Base-by-base conservation (phyloP, 2,329 filamentous ascomycete genomes). In the Bipolaris victoriae region DNA sequence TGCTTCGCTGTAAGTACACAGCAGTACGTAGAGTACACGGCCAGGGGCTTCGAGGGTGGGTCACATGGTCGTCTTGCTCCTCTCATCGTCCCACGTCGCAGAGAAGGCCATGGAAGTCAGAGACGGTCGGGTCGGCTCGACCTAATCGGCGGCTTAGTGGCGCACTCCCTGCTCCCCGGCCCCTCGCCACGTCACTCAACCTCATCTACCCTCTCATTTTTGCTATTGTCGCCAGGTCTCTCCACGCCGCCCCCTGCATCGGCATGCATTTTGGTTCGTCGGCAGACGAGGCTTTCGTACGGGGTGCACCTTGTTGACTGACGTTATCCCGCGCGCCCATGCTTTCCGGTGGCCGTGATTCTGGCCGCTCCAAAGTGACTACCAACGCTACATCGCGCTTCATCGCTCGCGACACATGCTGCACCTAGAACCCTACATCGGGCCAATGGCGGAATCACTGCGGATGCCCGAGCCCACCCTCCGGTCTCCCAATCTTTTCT, bases 121-220 rank as follows among this genome's bases (percentile, higher is more conserved):
- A 53, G 53, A 63, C 50, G 50, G 43, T 58, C 68, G 68, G 62
- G 49, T 63, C 66, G 68, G 62, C 64, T 61, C 61, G 67, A 54
- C 40, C 49, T 58, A 55, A 52, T 62, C 50, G 52, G 52, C 54
- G 48, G 55, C 56, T 58, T 61, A 55, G 55, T 51, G 43, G 43
- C 48, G 36, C 26, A 11, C 18, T 55, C 49, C 51, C 58, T 52
- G 56, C 39, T 58, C 56, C 60, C 57, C 56, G 65, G 61, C 52
- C 47, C 52, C 40, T 54, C 56, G 62, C 63, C 70, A 71, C 70
- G 70, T 73, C 71, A 71, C 60, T 55, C 64, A 52, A 62, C 65
- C 60, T 62, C 67, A 68, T 68, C 69, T 68, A 61, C 64, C 54
- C 60, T 56, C 55, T 48, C 55, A 43, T 48, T 52, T 39, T 63